Evolutionary conservation across 345 rosid genomes (phyloP).

Genomic region (Aquilaria malaccensis): DNA sequence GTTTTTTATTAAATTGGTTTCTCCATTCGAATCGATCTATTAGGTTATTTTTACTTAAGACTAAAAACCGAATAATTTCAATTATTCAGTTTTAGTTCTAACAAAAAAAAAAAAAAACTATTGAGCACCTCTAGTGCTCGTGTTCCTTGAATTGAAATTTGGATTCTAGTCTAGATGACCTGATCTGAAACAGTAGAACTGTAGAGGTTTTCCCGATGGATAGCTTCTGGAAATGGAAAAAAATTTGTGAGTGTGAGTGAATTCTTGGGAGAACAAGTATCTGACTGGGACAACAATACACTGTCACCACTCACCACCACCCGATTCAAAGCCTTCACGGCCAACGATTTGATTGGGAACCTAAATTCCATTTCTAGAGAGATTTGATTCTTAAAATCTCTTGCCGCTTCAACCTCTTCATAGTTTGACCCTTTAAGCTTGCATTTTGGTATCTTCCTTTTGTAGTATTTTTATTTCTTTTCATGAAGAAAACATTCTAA

Average conservation of each 20-base stretch:
- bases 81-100: no score
- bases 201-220: no score
- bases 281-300: conserved; percentile 80
- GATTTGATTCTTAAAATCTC: conserved; percentile 57
- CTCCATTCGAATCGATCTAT: no score
- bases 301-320: conserved; percentile 50
- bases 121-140: no score
- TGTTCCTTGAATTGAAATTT: no score
- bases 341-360: conserved; percentile 86
- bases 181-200: no score
- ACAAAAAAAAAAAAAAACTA: no score
- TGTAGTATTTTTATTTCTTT: background rate
- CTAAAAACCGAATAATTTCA: no score
- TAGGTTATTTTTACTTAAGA: no score
- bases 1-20: no score
- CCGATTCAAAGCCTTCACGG: conserved; percentile 87
- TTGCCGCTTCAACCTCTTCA: conserved; percentile 41
- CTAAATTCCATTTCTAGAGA: conserved; percentile 64
- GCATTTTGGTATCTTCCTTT: conserved; percentile 1
- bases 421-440: conserved; percentile 60
- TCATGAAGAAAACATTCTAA: background rate
- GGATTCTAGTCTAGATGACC: no score
- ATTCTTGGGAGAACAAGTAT: conserved; percentile 51
- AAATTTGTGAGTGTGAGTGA: conserved; percentile 19
- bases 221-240: no score